phyloP scores from a whole-genome alignment of 306 rosid genomes.

The Hylodesmum podocarpum region DNA sequence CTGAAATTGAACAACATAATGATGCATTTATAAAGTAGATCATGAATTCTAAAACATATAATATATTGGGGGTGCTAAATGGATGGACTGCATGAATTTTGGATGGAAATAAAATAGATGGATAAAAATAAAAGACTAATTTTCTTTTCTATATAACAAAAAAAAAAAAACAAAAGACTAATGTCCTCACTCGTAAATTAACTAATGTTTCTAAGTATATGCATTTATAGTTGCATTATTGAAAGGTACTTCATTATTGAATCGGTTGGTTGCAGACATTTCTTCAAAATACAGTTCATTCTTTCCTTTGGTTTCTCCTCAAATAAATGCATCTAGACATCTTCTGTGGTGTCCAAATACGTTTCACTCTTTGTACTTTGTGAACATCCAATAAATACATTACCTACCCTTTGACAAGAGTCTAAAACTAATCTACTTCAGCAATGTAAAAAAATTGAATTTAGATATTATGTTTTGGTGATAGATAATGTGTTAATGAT shows the following conservation, averaged over 20 bases:
- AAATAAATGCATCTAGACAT: neutral
- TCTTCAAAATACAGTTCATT: neutral
- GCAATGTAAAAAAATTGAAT: neutral
- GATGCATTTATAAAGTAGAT: neutral
- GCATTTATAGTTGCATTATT: neutral
- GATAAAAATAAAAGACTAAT: neutral
- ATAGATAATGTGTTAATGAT: neutral
- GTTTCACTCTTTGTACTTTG: neutral
- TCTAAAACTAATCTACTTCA: neutral
- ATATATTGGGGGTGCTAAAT: neutral
- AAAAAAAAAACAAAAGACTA: too few species aligned
- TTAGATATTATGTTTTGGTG: neutral
- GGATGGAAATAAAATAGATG: neutral
- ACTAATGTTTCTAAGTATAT: neutral
- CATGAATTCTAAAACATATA: neutral
- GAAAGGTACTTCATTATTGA: neutral
- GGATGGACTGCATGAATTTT: neutral
- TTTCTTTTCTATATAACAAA: too few species aligned
- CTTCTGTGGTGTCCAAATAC: slow-evolving; percentile 3
- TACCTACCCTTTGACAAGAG: neutral
- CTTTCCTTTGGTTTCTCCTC: neutral
- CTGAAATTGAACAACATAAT: neutral
- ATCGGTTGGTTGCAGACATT: neutral
- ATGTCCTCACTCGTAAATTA: neutral
- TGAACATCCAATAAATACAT: neutral